These are phyloP conservation scores for Thalia dealbata DNA, from an alignment of 176 grass and related monocot genomes.

Conservation along the genomic window DNA sequence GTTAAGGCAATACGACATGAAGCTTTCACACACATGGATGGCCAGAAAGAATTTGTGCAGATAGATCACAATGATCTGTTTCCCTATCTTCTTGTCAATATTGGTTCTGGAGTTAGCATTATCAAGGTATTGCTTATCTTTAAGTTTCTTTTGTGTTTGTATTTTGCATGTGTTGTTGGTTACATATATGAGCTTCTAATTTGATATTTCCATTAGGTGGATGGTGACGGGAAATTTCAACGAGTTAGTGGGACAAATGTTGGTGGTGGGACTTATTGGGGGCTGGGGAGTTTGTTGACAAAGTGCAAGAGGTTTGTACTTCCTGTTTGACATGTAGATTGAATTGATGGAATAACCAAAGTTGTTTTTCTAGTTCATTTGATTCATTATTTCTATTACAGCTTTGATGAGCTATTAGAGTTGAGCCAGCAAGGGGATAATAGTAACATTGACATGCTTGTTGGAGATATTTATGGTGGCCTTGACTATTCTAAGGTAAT, in stretches of 20 bases:
- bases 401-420: constrained; percentile 96
- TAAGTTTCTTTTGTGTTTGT: constrained; percentile 3
- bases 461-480: constrained; percentile 98
- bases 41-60: constrained; percentile 85
- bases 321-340: constrained; percentile 11
- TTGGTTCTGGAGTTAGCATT: constrained; percentile 98
- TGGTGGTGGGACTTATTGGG: constrained; percentile 95
- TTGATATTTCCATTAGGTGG: constrained; percentile 60
- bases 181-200: constrained; percentile 18
- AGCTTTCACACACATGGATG: constrained; percentile 99
- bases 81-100: constrained; percentile 97
- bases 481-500: constrained; percentile 93
- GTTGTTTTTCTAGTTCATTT: constrained; percentile 7
- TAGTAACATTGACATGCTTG: constrained; percentile 93
- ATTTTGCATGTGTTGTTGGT: background rate
- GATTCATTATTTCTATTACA: constrained; percentile 30
- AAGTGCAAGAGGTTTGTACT: constrained; percentile 78
- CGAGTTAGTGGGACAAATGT: constrained; percentile 98
- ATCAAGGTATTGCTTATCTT: constrained; percentile 66
- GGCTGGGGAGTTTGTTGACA: constrained; percentile 87
- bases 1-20: constrained; percentile 90
- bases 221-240: constrained; percentile 92
- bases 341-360: background rate
- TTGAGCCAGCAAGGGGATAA: constrained; percentile 91
- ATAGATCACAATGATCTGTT: constrained; percentile 95